Evolutionary conservation across 179 eudicot genomes (phyloP).

Genomic region (Nepenthes alata): DNA sequence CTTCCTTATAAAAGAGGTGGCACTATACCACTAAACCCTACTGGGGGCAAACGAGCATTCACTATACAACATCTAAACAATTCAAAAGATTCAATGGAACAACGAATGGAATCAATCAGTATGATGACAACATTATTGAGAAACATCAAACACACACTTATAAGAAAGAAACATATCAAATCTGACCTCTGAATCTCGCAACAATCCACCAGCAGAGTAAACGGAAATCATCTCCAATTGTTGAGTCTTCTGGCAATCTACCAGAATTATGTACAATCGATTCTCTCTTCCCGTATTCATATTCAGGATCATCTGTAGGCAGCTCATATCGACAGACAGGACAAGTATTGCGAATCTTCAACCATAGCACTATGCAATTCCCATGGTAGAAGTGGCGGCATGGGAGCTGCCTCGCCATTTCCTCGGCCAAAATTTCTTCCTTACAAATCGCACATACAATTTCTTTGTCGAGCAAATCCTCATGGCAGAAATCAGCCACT

Average conservation of each 20-base stretch:
- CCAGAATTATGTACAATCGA: background rate
- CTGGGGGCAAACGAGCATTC: too few species aligned
- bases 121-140: slow-evolving; percentile 7
- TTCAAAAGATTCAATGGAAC: slow-evolving; percentile 3
- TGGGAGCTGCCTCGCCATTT: slow-evolving; percentile 27
- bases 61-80: too few species aligned
- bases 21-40: too few species aligned
- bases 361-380: slow-evolving; percentile 36
- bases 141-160: background rate
- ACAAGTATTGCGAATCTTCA: slow-evolving; percentile 32
- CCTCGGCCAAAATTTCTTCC: slow-evolving; percentile 23
- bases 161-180: too few species aligned
- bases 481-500: slow-evolving; percentile 4
- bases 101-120: slow-evolving; percentile 1
- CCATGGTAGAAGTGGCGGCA: slow-evolving; percentile 37
- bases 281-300: slow-evolving; percentile 21
- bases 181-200: too few species aligned
- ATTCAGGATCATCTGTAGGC: slow-evolving; percentile 37
- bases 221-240: slow-evolving; percentile 22
- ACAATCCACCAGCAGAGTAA: slow-evolving; percentile 7
- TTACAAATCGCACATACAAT: slow-evolving; percentile 31
- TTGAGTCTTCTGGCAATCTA: slow-evolving; percentile 1
- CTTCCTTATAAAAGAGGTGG: too few species aligned
- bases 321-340: slow-evolving; percentile 40
- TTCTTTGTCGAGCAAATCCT: slow-evolving; percentile 11